Conservation (phyloP, 352 stramenopile species). For the Phytophthora boehmeriae region DNA sequence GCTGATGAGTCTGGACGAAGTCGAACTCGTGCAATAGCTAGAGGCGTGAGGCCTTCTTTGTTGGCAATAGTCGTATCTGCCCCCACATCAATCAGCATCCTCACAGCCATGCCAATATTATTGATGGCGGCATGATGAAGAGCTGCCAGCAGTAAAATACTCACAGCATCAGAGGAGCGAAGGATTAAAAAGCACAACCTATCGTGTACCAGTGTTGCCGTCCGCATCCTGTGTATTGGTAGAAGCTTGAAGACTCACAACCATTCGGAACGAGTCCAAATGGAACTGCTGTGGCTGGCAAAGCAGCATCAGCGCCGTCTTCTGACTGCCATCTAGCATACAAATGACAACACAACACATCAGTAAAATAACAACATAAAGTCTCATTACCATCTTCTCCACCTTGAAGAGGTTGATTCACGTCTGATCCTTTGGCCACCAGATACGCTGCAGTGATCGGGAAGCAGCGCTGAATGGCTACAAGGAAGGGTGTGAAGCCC, state of each 20-base stretch:
- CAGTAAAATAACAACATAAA: not conserved
- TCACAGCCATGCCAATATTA: conserved; percentile 64
- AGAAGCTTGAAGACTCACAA: conserved; percentile 67
- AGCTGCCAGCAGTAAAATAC: conserved; percentile 30
- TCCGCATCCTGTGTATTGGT: conserved; percentile 61
- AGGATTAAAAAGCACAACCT: not conserved
- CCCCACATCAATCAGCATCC: conserved; percentile 68
- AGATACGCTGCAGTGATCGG: conserved; percentile 81
- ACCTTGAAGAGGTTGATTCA: conserved; percentile 66
- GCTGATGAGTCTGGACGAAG: conserved; percentile 45
- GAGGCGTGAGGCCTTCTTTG: conserved; percentile 48
- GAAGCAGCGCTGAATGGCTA: conserved; percentile 75
- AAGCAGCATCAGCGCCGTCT: conserved; percentile 76
- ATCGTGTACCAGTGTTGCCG: conserved; percentile 65
- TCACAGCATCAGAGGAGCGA: not conserved
- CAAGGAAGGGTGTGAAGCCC: conserved; percentile 68
- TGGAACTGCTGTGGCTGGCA: conserved; percentile 76
- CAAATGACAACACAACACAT: conserved; percentile 3
- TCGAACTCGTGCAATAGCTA: conserved; percentile 43
- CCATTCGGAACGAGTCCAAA: conserved; percentile 83
- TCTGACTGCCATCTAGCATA: conserved; percentile 31
- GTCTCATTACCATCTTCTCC: not conserved
- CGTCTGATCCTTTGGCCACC: conserved; percentile 71
- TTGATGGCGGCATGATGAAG: conserved; percentile 71
- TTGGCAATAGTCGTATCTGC: conserved; percentile 58